Evolutionary conservation across 2,329 filamentous ascomycete genomes (phyloP), one percentile per base, ranked within the genome.

Genomic region (Emergomyces orientalis): DNA sequence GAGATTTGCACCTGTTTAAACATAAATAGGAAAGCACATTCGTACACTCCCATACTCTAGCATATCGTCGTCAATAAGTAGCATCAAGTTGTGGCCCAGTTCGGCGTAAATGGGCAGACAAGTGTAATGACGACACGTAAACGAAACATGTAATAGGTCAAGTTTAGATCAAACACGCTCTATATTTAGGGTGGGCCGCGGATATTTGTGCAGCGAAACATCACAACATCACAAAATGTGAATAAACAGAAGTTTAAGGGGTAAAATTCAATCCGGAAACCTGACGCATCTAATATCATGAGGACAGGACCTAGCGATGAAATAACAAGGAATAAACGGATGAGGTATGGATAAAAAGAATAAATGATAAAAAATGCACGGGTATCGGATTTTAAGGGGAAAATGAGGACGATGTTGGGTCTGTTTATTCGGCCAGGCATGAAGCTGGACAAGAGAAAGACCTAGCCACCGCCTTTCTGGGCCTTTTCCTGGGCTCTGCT

Each of bases 401-500:
- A 22, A 32, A 56, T 13, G 19, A 19, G 22, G 39, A 43, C 19
- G 39, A 32, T 27, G 22, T 37, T 39, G 22, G 13, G 22, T 8
- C 34, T 45, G 25, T 11, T 32, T 45, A 43, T 58, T 37, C 11
- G 11, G 32, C 14, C 25, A 59, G 59, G 47, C 39, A 59, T 52
- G 41, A 39, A 58, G 64, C 49, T 54, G 47, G 30, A 51, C n/a
- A 14, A 17, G 11, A 13, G 14, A 2, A 59, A n/a, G 67, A 67
- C 63, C 64, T 69, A 76, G 62, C 68, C 65, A 39, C 74, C 72
- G 51, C 75, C 86, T 75, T 90, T 90, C 67, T 86, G 84, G 64
- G 86, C 86, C 77, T 90, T 90, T 77, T 97, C 93, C 71, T 93
- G 88, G 32, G 89, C 89, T 74, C 92, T 85, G 67, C 91, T 91